phyloP scores from a whole-genome alignment of 768 basidiomycete species.

The Boletus vinaceobasis region DNA sequence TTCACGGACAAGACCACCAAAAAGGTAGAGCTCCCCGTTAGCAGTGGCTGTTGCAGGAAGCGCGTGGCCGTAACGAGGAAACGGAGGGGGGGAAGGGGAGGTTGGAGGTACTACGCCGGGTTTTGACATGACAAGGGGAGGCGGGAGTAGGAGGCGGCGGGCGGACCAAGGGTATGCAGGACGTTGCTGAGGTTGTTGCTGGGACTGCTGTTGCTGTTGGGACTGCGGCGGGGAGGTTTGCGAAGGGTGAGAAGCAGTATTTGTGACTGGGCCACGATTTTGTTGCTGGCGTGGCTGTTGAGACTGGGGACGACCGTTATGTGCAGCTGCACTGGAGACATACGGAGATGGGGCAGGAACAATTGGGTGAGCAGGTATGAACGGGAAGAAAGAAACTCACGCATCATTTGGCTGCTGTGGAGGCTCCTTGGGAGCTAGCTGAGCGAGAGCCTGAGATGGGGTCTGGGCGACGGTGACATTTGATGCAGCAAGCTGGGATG shows the following conservation, averaged over 20 bases:
- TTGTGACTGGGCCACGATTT: conserved; percentile 35
- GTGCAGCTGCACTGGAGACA: conserved; percentile 9
- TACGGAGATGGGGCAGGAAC: not conserved
- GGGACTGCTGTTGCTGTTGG: conserved; percentile 31
- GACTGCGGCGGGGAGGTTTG: conserved; percentile 33
- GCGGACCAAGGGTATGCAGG: conserved; percentile 84
- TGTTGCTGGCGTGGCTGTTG: conserved; percentile 37
- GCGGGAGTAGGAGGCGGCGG: conserved; percentile 65
- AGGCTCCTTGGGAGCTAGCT: conserved; percentile 39
- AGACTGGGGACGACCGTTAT: conserved; percentile 27
- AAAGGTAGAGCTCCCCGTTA: conserved; percentile 91
- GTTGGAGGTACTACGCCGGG: conserved; percentile 63
- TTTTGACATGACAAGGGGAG: conserved; percentile 62
- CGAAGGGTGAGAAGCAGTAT: conserved; percentile 25
- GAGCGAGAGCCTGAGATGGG: conserved; percentile 65
- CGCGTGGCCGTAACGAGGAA: conserved; percentile 95
- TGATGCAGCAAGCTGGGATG: conserved; percentile 40
- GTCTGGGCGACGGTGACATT: conserved; percentile 59
- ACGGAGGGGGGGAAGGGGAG: conserved; percentile 79
- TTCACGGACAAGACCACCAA: conserved; percentile 94
- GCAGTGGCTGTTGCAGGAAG: conserved; percentile 74
- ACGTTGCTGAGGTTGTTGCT: conserved; percentile 39
- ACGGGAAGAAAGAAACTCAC: conserved; percentile 31
- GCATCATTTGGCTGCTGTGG: conserved; percentile 31
- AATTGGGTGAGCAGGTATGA: not conserved